These are phyloP conservation scores for Tolypocladium tropicale DNA, from an alignment of 2,329 filamentous ascomycete genomes.

Conservation along the genomic window DNA sequence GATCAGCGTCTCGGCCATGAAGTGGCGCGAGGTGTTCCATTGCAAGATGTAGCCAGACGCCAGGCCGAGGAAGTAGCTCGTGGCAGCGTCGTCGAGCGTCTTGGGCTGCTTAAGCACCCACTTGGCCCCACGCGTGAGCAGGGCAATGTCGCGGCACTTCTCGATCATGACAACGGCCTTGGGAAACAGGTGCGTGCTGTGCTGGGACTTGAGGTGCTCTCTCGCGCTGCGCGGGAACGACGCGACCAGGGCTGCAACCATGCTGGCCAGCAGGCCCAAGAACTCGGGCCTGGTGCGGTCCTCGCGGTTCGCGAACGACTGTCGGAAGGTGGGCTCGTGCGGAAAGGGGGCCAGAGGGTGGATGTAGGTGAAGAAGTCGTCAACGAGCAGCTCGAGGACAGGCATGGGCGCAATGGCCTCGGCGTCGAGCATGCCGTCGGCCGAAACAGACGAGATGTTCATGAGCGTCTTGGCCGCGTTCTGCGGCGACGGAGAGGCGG, in stretches of 20 bases:
- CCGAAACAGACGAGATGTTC: conserved; percentile 29
- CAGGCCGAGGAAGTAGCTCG: conserved; percentile 66
- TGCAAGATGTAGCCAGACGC: conserved; percentile 58
- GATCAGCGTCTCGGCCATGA: conserved; percentile 61
- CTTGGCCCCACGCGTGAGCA: conserved; percentile 52
- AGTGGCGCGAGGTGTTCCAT: conserved; percentile 56
- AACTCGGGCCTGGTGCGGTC: conserved; percentile 58
- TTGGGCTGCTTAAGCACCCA: conserved; percentile 37
- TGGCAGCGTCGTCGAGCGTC: conserved; percentile 48
- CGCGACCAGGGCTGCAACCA: conserved; percentile 64
- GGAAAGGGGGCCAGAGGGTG: conserved; percentile 70
- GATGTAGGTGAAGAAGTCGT: conserved; percentile 78
- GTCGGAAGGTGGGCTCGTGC: conserved; percentile 67
- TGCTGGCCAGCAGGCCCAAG: conserved; percentile 60
- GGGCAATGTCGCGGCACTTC: conserved; percentile 58
- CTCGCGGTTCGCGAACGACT: conserved; percentile 55
- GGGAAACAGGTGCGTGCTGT: conserved; percentile 54
- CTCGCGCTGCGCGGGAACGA: conserved; percentile 66
- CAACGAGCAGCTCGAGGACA: conserved; percentile 58
- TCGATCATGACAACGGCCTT: conserved; percentile 60
- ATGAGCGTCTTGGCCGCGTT: conserved; percentile 38
- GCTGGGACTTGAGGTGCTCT: conserved; percentile 56
- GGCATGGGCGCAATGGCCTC: conserved; percentile 63
- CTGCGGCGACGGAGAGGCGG: conserved; percentile 31
- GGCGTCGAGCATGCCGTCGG: conserved; percentile 38